Evolutionary conservation across 257 asterid species (phyloP), one percentile per base, ranked within the genome.

Genomic region (Solanum paucissectum): DNA sequence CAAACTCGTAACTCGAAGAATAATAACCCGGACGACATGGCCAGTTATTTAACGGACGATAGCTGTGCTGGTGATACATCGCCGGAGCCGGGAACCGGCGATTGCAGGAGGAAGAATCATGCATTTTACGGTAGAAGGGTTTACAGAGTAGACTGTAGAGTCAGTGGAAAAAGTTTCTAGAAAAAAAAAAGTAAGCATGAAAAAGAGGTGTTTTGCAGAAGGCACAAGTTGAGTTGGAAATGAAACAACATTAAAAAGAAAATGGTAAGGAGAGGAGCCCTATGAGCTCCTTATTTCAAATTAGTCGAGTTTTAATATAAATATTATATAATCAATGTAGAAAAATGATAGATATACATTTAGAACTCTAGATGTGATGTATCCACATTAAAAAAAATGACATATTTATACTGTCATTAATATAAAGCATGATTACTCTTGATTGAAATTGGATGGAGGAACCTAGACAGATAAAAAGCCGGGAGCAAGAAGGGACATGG

Each of bases 321-420:
- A 55, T 55, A 55, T 55, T 20, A 7, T 18, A 18, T 55, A 55
- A 1, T 20, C 49, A 44, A 44, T 1, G 1, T 44, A 44, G 25
- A 1, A 55, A 55, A 20, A 55, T 1, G 4, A 18, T 3, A 18
- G 6, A 55, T 55, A 55, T 58, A 58, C 10, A 58, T 20, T 20
- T 20, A 7, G 23, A 7, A 20, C 5, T 58, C 23, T 58, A 7
- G 3, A 3, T 3, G 25, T 58, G 25, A 58, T 21, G 9, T 2
- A 58, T 58, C 1, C 10, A 6, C 11, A 58, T 58, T 55, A 2
- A 20, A 58, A 52, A 52, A 6, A 9, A 16, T 46, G 60, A 49
- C 0, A 0, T 3, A 3, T 55, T 55, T 55, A 55, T 20, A 55
- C 0, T 0, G 0, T 55, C 1, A 3, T 18, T 1, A 6, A 55